These are phyloP conservation scores for Pythium phragmitis DNA, from an alignment of 352 stramenopile genomes.

Conservation along the genomic window DNA sequence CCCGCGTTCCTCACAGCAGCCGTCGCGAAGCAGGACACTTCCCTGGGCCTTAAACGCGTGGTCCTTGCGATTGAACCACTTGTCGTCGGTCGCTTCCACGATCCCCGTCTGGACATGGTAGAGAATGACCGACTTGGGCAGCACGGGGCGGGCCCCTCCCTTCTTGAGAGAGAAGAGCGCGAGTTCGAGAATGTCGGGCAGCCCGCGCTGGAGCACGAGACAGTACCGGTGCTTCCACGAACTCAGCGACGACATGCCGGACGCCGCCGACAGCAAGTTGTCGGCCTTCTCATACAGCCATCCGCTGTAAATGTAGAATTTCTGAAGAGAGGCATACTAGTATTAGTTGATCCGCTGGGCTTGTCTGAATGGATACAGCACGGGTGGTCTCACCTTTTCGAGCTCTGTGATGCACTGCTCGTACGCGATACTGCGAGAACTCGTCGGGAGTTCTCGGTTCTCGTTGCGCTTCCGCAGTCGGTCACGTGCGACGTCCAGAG, in stretches of 20 bases:
- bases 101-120: constrained; percentile 57
- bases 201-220: constrained; percentile 65
- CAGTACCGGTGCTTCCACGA: constrained; percentile 49
- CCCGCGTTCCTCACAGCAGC: constrained; percentile 36
- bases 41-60: constrained; percentile 55
- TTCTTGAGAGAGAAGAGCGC: constrained; percentile 64
- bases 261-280: constrained; percentile 31
- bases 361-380: not conserved
- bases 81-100: constrained; percentile 39
- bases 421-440: constrained; percentile 3
- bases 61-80: constrained; percentile 76
- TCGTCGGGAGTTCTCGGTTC: not conserved
- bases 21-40: constrained; percentile 21
- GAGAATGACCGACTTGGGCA: constrained; percentile 56
- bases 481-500: constrained; percentile 31
- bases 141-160: constrained; percentile 42
- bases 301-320: constrained; percentile 33
- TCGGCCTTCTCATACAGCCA: constrained; percentile 35
- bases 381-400: constrained; percentile 15
- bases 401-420: constrained; percentile 35
- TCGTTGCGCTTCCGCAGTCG: constrained; percentile 11
- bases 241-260: constrained; percentile 31
- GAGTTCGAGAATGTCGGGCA: constrained; percentile 63
- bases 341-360: too few species aligned
- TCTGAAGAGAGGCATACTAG: constrained; percentile 7